A percentile compares a stretch with the other conserved stretches of the same genome.
phyloP scores from a whole-genome alignment of 1,284 basidiomycete species.

The Athelia psychrophila region DNA sequence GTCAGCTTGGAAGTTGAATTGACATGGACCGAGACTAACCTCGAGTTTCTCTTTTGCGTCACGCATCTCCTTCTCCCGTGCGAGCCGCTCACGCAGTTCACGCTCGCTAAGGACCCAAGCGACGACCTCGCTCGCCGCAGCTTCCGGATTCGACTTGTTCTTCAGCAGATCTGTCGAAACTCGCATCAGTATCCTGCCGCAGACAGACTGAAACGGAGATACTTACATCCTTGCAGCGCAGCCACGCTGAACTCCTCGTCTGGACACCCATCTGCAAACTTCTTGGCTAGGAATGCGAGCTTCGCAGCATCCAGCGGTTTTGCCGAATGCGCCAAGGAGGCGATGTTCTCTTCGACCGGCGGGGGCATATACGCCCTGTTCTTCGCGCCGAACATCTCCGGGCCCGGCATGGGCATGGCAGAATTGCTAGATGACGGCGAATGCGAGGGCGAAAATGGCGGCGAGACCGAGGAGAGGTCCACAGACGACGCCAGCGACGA shows the following conservation, averaged over 20 bases:
- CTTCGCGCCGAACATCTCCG: conserved; percentile 47
- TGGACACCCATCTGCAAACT: conserved; percentile 73
- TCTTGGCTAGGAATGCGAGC: conserved; percentile 62
- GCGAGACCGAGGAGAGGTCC: not conserved
- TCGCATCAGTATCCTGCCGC: not conserved
- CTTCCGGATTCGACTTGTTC: conserved; percentile 78
- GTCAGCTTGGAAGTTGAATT: conserved; percentile 7
- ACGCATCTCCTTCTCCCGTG: conserved; percentile 65
- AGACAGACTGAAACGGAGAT: conserved; percentile 11
- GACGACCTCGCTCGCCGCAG: conserved; percentile 59
- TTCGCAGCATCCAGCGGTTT: conserved; percentile 61
- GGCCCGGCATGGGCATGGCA: conserved; percentile 20
- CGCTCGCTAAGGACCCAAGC: conserved; percentile 73
- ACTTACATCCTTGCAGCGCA: conserved; percentile 82
- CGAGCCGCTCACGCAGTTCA: conserved; percentile 65
- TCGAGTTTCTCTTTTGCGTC: conserved; percentile 62
- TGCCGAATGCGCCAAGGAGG: conserved; percentile 54
- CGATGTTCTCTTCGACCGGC: conserved; percentile 56
- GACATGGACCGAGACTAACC: conserved; percentile 37
- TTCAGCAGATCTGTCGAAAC: conserved; percentile 60
- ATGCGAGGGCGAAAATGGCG: conserved; percentile 17
- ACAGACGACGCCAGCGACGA: conserved; percentile 31
- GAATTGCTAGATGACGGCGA: conserved; percentile 6
- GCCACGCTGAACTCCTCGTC: conserved; percentile 83
- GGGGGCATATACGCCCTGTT: conserved; percentile 65